Evolutionary conservation across 768 basidiomycete genomes (phyloP).

Genomic region (Neoboletus brunneissimus): DNA sequence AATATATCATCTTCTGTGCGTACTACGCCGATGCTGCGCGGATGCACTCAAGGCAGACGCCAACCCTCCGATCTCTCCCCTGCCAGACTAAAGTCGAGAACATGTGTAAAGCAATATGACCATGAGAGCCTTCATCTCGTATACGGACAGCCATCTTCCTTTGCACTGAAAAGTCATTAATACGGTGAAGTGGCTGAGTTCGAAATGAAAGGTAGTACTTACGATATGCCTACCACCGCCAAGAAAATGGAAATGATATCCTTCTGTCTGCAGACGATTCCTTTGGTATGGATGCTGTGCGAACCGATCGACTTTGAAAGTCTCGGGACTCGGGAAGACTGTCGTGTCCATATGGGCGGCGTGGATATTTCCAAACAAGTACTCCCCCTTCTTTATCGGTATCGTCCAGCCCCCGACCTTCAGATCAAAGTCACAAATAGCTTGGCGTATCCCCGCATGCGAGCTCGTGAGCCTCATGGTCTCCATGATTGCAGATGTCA

Average conservation of each 20-base stretch:
- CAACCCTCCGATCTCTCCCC: background rate
- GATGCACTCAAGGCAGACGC: conserved; percentile 10
- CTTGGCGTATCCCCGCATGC: conserved; percentile 17
- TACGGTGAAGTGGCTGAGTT: background rate
- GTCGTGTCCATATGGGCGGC: conserved; percentile 20
- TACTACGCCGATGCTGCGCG: conserved; percentile 8
- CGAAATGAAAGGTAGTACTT: background rate
- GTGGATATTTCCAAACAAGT: conserved; percentile 15
- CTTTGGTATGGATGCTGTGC: conserved; percentile 11
- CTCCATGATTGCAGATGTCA: conserved; percentile 28
- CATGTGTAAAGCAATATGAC: conserved; percentile 18
- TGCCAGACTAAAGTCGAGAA: conserved; percentile 12
- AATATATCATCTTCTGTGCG: conserved; percentile 22
- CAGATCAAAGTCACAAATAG: conserved; percentile 17
- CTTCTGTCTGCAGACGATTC: conserved; percentile 13
- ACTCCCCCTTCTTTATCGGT: conserved; percentile 21
- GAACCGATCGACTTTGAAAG: conserved; percentile 22
- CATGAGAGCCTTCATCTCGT: conserved; percentile 19
- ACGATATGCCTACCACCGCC: conserved; percentile 20
- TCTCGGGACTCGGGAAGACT: conserved; percentile 9
- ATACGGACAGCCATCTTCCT: conserved; percentile 24
- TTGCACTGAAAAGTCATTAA: conserved; percentile 16
- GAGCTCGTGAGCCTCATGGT: conserved; percentile 22
- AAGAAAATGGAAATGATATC: conserved; percentile 12
- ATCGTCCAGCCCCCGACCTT: conserved; percentile 6